Conservation (phyloP, 2,329 filamentous ascomycete genomes). For the Lachnellula hyalina region DNA sequence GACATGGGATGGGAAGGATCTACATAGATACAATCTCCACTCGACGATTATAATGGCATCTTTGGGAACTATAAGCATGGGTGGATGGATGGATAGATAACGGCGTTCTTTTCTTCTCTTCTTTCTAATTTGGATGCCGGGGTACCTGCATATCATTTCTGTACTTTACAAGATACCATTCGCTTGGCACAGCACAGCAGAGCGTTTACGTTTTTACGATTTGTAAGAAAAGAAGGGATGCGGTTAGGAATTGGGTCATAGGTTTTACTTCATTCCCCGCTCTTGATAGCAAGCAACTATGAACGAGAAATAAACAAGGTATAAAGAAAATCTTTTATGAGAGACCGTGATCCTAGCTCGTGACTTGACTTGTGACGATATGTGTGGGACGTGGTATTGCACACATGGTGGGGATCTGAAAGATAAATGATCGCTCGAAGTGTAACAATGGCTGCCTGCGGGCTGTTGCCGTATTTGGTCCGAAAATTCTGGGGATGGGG, state of each 20-base stretch:
- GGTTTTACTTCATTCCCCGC: background rate
- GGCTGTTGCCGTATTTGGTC: background rate
- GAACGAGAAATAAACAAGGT: too few relatives aligned
- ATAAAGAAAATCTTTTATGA: too few relatives aligned
- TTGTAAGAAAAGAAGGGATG: background rate
- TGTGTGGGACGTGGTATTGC: background rate
- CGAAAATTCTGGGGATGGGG: background rate
- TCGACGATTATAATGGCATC: background rate
- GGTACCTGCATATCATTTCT: background rate
- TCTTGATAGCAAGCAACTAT: background rate
- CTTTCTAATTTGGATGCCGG: background rate
- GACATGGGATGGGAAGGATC: conserved; percentile 27
- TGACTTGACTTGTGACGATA: too few relatives aligned
- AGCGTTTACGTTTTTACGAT: conserved; percentile 1
- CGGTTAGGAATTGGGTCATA: background rate
- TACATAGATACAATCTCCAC: conserved; percentile 6
- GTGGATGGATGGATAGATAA: background rate
- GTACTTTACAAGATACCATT: conserved; percentile 16
- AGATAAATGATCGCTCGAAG: background rate
- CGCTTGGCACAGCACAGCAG: conserved; percentile 2
- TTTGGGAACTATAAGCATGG: background rate
- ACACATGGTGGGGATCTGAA: background rate
- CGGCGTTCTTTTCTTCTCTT: background rate
- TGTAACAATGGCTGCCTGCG: background rate
- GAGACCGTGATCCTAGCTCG: too few relatives aligned